Evolutionary conservation across 352 stramenopile species (phyloP).

Genomic region (Pseudoperonospora humuli): DNA sequence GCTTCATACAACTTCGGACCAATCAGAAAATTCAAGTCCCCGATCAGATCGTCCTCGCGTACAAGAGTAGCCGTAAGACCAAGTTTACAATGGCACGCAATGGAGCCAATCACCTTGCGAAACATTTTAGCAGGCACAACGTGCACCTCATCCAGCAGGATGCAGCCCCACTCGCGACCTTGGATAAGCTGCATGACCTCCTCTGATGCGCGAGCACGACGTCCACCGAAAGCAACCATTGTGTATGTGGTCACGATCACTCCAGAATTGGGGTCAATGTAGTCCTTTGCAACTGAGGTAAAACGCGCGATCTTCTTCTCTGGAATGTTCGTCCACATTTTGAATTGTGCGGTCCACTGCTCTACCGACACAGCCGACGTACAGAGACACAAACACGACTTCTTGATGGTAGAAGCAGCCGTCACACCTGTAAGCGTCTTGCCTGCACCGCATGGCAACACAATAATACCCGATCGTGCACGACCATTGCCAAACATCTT

Average conservation of each 20-base stretch:
- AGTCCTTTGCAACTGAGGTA: slow-evolving; percentile 76
- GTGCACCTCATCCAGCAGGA: slow-evolving; percentile 96
- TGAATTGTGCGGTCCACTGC: slow-evolving; percentile 98
- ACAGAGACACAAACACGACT: slow-evolving; percentile 95
- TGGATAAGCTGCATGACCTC: slow-evolving; percentile 96
- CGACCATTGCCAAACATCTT: slow-evolving; percentile 99
- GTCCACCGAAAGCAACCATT: slow-evolving; percentile 94
- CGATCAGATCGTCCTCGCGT: slow-evolving; percentile 98
- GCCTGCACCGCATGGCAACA: slow-evolving; percentile 95
- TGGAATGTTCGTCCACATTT: slow-evolving; percentile 94
- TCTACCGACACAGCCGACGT: slow-evolving; percentile 96
- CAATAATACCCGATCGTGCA: slow-evolving; percentile 98
- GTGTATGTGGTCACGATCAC: slow-evolving; percentile 98
- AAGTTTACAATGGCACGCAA: slow-evolving; percentile 97
- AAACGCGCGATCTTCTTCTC: slow-evolving; percentile 83
- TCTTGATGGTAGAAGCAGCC: slow-evolving; percentile 95
- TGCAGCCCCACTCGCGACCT: slow-evolving; percentile 96
- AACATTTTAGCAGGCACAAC: slow-evolving; percentile 99
- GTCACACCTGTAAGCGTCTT: slow-evolving; percentile 90
- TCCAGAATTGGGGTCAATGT: slow-evolving; percentile 70
- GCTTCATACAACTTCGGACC: slow-evolving; percentile 94
- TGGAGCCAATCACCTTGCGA: slow-evolving; percentile 88
- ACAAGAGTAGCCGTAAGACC: slow-evolving; percentile 98
- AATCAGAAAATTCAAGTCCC: slow-evolving; percentile 99
- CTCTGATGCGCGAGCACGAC: slow-evolving; percentile 86